Evolutionary conservation across 805 yeast genomes (phyloP), one percentile per base, ranked within the genome.

Genomic region (Candida insectorum): DNA sequence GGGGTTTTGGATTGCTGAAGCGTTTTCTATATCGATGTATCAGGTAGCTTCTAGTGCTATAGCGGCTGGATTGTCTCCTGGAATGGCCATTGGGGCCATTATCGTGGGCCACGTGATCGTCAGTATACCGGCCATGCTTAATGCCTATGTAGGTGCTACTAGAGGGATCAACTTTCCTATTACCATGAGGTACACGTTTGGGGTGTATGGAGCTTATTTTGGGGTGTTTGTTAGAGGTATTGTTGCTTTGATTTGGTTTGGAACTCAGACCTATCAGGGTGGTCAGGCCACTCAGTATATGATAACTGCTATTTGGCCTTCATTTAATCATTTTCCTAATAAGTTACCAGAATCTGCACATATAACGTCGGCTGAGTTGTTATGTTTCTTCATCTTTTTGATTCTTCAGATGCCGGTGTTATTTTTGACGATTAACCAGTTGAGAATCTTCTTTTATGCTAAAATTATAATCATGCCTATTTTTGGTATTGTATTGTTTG

Each of bases 151-250:
- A 15, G 65, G 65, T 20, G 44, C 52, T 16, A 49, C 48, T 26
- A 49, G 60, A 35, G 62, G 61, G 34, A 49, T 64, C 25, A 67
- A 67, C 4, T 65, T 56, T 41, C 62, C 69, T 3, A 56, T 61
- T 6, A 38, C 54, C 25, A 60, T 65, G 8, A 47, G 65, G 34
- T 48, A 60, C 13, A 52, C 58, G 6, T 53, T 54, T 30, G 70
- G 70, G 8, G 56, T 62, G 27, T 41, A 52, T 19, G 60, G 64
- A 8, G 54, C 60, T 7, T 46, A 44, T 24, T 50, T 62, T 21
- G 61, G 60, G 21, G 56, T 62, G 21, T 47, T 60, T 26, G 57
- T 63, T 24, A 51, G 69, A 30, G 51, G 60, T 33, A 52, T 60
- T 24, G 53, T 59, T 2, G 62, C 65, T 14, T 52, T 56, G 21